These are phyloP conservation scores for Secale cereale DNA, from an alignment of 176 grass and related monocot genomes.

Conservation along the genomic window DNA sequence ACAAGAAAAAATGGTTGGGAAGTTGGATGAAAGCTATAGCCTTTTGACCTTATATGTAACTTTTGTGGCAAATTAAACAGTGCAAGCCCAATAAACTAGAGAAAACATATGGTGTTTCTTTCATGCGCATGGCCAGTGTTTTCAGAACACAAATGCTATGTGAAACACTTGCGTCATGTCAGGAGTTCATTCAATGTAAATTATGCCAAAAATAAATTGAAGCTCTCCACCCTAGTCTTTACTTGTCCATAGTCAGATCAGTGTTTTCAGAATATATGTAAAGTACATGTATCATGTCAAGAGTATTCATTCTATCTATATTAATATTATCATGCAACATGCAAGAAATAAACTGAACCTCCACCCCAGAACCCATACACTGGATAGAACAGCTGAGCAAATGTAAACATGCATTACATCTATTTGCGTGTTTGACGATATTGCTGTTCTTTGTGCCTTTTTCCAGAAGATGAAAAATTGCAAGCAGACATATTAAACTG, in stretches of 20 bases:
- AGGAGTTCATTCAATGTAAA: neutral
- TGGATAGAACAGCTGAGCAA: neutral
- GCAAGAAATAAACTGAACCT: neutral
- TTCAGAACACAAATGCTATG: neutral
- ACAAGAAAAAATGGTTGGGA: neutral
- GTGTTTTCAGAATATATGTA: neutral
- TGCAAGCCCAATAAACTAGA: constrained; percentile 9
- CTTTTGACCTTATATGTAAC: neutral
- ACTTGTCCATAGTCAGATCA: neutral
- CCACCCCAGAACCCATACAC: neutral
- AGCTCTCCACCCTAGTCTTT: constrained; percentile 3
- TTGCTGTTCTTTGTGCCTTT: neutral
- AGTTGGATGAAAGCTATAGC: constrained; percentile 13
- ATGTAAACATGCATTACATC: neutral
- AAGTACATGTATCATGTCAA: neutral
- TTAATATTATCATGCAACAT: constrained; percentile 3
- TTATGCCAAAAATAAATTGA: neutral
- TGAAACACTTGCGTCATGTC: neutral
- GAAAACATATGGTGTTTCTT: constrained; percentile 9
- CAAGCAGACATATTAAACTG: neutral
- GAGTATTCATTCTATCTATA: neutral
- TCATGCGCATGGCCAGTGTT: neutral
- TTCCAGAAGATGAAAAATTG: constrained; percentile 1
- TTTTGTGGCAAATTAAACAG: neutral
- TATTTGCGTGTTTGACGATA: neutral